These are phyloP conservation scores for Diatrype stigma DNA, from an alignment of 2,329 filamentous ascomycete species.

Conservation along the genomic window DNA sequence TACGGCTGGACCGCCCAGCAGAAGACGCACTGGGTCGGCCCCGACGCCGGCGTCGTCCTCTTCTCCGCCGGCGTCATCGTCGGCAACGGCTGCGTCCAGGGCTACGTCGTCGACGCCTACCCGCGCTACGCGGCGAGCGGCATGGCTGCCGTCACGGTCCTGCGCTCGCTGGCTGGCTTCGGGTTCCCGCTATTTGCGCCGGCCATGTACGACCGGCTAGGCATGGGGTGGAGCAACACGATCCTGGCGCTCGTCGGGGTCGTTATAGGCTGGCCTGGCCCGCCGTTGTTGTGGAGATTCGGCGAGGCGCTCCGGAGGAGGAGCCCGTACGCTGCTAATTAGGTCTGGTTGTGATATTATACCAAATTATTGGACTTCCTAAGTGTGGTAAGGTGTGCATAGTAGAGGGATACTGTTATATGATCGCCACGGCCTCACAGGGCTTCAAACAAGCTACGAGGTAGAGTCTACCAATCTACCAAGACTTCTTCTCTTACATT, in stretches of 20 bases:
- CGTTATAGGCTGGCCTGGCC: slow-evolving; percentile 45
- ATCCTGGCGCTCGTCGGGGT: slow-evolving; percentile 46
- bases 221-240: slow-evolving; percentile 45
- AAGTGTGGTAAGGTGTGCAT: no score
- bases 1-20: slow-evolving; percentile 43
- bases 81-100: slow-evolving; percentile 41
- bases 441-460: no score
- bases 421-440: no score
- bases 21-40: slow-evolving; percentile 41
- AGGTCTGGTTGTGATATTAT: no score
- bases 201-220: slow-evolving; percentile 37
- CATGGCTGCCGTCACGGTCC: slow-evolving; percentile 38
- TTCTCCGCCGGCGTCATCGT: slow-evolving; percentile 36
- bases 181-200: slow-evolving; percentile 49
- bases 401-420: no score
- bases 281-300: slow-evolving; percentile 38
- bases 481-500: no score
- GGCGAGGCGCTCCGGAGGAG: slow-evolving; percentile 32
- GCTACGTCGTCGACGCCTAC: slow-evolving; percentile 44
- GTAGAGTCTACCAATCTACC: no score
- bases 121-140: slow-evolving; percentile 42
- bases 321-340: slow-evolving; percentile 30
- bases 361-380: no score
- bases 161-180: slow-evolving; percentile 46
- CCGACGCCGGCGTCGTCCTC: slow-evolving; percentile 39